Conservation (phyloP, 1,284 basidiomycete species). For the Fomitopsis pinicola region DNA sequence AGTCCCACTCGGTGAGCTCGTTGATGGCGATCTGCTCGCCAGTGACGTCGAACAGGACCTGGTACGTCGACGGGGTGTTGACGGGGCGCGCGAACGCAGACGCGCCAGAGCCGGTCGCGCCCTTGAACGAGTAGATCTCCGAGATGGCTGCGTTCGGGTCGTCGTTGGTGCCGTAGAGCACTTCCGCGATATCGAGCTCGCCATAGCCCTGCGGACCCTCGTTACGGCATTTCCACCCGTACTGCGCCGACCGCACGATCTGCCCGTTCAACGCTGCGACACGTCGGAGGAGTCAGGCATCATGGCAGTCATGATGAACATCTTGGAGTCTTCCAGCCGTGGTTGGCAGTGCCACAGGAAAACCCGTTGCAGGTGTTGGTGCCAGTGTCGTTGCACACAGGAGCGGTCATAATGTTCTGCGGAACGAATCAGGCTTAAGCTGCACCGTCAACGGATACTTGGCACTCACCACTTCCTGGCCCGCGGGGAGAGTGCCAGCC, state of each 20-base stretch:
- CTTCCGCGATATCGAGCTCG: conserved; percentile 30
- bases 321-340: conserved; percentile 27
- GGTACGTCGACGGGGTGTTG: conserved; percentile 15
- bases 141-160: conserved; percentile 21
- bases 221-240: conserved; percentile 32
- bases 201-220: conserved; percentile 22
- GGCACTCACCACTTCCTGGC: conserved; percentile 15
- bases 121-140: conserved; percentile 30
- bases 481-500: conserved; percentile 11
- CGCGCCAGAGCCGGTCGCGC: conserved; percentile 26
- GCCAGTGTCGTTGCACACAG: conserved; percentile 3
- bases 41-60: conserved; percentile 24
- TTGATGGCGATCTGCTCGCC: conserved; percentile 24
- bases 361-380: conserved; percentile 24
- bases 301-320: conserved; percentile 23
- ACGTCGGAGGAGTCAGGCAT: conserved; percentile 17
- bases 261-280: conserved; percentile 23
- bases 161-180: conserved; percentile 15
- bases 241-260: conserved; percentile 28
- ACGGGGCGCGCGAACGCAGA: conserved; percentile 23
- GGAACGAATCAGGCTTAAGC: neutral
- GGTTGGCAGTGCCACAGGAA: conserved; percentile 27
- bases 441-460: neutral
- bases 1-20: conserved; percentile 21
- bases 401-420: conserved; percentile 7